A percentile compares a stretch with the other conserved stretches of the same genome.
Evolutionary conservation across 2,329 filamentous ascomycete genomes (phyloP).

Genomic region (Ambrosiella beaveri): DNA sequence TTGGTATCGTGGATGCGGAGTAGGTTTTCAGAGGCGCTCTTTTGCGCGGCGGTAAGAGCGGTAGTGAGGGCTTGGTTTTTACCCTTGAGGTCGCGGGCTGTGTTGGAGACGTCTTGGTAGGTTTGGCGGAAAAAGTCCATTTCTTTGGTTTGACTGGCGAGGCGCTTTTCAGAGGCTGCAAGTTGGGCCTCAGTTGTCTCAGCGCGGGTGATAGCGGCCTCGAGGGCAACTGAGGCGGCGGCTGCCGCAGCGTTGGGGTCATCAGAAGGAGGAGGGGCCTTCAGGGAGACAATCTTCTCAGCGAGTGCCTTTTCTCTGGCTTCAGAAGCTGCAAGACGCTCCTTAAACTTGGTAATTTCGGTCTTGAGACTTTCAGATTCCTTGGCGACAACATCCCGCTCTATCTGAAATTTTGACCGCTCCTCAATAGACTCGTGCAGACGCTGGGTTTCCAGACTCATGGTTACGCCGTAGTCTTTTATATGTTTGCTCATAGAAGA

Average conservation of each 20-base stretch:
- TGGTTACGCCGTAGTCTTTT: conserved; percentile 28
- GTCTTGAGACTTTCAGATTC: conserved; percentile 20
- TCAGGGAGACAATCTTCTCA: conserved; percentile 15
- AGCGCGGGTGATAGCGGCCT: conserved; percentile 2
- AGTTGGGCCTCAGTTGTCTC: conserved; percentile 4
- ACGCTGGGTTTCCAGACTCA: conserved; percentile 27
- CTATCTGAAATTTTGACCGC: conserved; percentile 28
- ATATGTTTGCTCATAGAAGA: conserved; percentile 28
- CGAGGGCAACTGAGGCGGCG: neutral
- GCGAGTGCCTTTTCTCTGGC: conserved; percentile 21
- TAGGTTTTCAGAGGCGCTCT: conserved; percentile 28
- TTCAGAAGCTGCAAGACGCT: conserved; percentile 16
- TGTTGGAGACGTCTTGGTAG: conserved; percentile 41
- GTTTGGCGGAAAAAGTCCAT: conserved; percentile 38
- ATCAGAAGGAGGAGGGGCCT: conserved; percentile 1
- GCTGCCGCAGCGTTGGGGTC: neutral
- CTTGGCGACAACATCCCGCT: conserved; percentile 22
- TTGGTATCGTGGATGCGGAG: conserved; percentile 31
- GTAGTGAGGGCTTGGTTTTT: conserved; percentile 31
- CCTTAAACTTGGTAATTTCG: conserved; percentile 20
- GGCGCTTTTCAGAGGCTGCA: conserved; percentile 20
- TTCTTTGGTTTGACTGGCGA: conserved; percentile 25
- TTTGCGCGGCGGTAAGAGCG: conserved; percentile 24
- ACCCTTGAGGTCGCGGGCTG: conserved; percentile 26
- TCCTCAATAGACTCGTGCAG: conserved; percentile 35